These are phyloP conservation scores for Neonectria coccinea DNA, from an alignment of 2,329 filamentous ascomycete species.

Conservation along the genomic window DNA sequence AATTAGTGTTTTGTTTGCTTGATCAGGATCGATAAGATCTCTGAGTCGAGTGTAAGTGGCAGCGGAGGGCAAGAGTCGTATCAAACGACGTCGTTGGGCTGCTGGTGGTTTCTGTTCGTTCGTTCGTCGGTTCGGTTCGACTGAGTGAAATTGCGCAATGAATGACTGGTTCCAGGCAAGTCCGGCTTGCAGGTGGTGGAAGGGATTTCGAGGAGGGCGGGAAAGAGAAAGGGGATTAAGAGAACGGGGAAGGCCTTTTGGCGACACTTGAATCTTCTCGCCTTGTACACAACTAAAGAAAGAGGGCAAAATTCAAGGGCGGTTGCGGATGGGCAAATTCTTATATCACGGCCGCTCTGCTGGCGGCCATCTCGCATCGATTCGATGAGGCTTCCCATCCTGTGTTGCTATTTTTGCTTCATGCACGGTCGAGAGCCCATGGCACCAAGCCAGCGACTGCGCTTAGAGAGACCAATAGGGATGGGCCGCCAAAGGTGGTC, in stretches of 20 bases:
- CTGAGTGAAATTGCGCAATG: constrained; percentile 49
- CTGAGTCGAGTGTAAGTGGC: constrained; percentile 46
- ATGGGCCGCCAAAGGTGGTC: constrained; percentile 44
- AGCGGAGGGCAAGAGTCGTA: constrained; percentile 39
- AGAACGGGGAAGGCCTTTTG: constrained; percentile 54
- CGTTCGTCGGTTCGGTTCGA: constrained; percentile 36
- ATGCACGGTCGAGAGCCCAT: constrained; percentile 44
- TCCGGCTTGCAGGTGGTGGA: constrained; percentile 66
- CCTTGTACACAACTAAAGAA: constrained; percentile 55
- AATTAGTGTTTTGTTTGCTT: constrained; percentile 45
- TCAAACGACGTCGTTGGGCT: constrained; percentile 43
- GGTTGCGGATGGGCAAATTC: constrained; percentile 62
- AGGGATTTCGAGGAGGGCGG: constrained; percentile 46
- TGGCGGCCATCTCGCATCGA: constrained; percentile 52
- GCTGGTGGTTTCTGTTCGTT: constrained; percentile 29
- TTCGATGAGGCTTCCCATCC: constrained; percentile 42
- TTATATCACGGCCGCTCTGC: constrained; percentile 67
- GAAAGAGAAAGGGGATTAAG: constrained; percentile 51
- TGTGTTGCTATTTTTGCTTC: constrained; percentile 56
- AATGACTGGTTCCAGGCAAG: constrained; percentile 69
- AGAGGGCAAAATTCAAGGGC: constrained; percentile 55
- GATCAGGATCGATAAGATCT: constrained; percentile 42
- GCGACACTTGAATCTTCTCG: constrained; percentile 64
- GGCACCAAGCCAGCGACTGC: constrained; percentile 52
- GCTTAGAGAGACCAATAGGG: constrained; percentile 63